phyloP scores from a whole-genome alignment of 306 rosid genomes.

The Cyclanthera cordifolia region DNA sequence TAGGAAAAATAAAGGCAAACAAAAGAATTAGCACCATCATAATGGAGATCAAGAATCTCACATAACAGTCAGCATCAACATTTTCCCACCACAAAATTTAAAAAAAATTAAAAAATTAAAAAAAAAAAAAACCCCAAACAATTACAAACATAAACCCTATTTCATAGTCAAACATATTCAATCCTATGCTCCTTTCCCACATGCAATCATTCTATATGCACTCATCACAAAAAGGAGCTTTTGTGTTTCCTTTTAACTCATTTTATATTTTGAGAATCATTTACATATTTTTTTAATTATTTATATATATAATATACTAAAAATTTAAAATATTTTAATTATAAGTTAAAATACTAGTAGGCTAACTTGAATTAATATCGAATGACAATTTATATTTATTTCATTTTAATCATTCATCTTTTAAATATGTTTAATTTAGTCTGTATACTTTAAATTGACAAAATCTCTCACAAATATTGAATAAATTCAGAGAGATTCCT shows the following conservation, averaged over 20 bases:
- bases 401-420: too few relatives aligned
- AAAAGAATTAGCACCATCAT: background rate
- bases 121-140: background rate
- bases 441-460: too few relatives aligned
- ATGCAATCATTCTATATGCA: conserved; percentile 4
- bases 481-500: too few relatives aligned
- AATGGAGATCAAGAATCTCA: background rate
- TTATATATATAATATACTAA: background rate
- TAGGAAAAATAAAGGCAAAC: background rate
- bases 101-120: background rate
- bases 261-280: background rate
- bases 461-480: too few relatives aligned
- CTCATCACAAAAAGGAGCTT: background rate
- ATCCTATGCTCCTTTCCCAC: background rate
- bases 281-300: background rate
- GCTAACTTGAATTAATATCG: too few relatives aligned
- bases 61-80: conserved; percentile 6
- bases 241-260: background rate
- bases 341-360: too few relatives aligned
- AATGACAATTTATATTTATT: too few relatives aligned
- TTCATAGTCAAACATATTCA: background rate
- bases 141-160: background rate
- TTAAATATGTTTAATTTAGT: too few relatives aligned
- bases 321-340: background rate
- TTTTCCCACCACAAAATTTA: background rate